These are phyloP conservation scores for Trichoderma simmonsii DNA, from an alignment of 2,329 filamentous ascomycete species.

Conservation along the genomic window DNA sequence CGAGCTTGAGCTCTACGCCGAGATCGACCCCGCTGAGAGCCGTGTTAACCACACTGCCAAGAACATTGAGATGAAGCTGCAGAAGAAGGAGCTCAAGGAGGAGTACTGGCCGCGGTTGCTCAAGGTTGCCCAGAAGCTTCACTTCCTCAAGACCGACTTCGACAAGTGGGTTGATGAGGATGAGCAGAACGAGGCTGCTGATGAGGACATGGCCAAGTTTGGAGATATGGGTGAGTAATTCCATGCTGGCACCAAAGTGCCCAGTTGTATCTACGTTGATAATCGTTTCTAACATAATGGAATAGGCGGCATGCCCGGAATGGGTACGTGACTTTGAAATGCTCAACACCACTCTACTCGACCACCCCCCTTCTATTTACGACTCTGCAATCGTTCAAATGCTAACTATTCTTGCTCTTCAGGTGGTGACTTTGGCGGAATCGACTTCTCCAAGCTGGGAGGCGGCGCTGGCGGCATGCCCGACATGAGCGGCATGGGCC, in stretches of 20 bases:
- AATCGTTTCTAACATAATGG: slow-evolving; percentile 1
- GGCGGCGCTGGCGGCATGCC: slow-evolving; percentile 46
- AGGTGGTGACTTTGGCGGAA: slow-evolving; percentile 72
- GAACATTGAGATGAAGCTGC: slow-evolving; percentile 84
- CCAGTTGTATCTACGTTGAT: background rate
- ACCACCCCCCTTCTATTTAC: background rate
- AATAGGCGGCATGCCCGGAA: slow-evolving; percentile 54
- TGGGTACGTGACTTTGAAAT: slow-evolving; percentile 39
- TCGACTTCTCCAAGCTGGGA: slow-evolving; percentile 91
- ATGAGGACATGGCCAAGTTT: slow-evolving; percentile 73
- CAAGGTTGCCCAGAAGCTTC: slow-evolving; percentile 84
- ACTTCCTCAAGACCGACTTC: slow-evolving; percentile 98
- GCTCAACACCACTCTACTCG: background rate
- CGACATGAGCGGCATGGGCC: slow-evolving; percentile 44
- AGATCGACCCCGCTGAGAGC: slow-evolving; percentile 82
- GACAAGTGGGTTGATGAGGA: slow-evolving; percentile 99
- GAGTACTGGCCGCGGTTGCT: slow-evolving; percentile 95
- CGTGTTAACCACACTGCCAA: slow-evolving; percentile 86
- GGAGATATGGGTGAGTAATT: slow-evolving; percentile 59
- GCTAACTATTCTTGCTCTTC: background rate
- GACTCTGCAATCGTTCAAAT: background rate
- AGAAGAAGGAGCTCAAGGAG: slow-evolving; percentile 94
- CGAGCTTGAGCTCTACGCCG: slow-evolving; percentile 81
- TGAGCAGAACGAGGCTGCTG: slow-evolving; percentile 86
- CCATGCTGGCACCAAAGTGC: background rate